Evolutionary conservation across 108 stramenopile genomes (phyloP), one percentile per base, ranked within the genome.

Genomic region (Bacterosira constricta): DNA sequence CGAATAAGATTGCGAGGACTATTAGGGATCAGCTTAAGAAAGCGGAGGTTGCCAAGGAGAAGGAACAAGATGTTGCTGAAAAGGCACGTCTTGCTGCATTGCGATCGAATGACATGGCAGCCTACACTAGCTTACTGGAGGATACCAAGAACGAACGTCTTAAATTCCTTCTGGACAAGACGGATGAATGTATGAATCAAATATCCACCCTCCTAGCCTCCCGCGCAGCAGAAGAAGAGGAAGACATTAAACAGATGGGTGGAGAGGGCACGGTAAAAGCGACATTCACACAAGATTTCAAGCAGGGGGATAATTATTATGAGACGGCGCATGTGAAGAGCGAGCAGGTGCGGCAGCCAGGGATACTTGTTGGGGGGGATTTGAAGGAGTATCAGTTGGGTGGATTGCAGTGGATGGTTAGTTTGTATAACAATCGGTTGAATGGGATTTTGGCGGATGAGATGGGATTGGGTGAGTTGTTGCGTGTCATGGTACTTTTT

Each of bases 321-420:
- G 90, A 87, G 20, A 78, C 87, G 32, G 90, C 93, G 15, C 93
- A 95, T 73, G 77, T 74, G 12, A 69, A 85, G 49, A 74, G 70
- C 32, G 94, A 92, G 64, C 85, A 90, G 79, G 90, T 95, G 12
- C 83, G 86, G 27, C 91, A 93, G 60, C 94, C 91, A 27, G 83
- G 78, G 23, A 85, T 93, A 58, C 61, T 91, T 27, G 75, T 79
- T n/a, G 88, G 87, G 25, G 95, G 92, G 7, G 88, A 88, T 52
- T 45, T 99, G 65, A 94, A 98, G 60, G 96, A 96, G 73, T 99
- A 99, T 80, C 99, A 99, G 82, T 58, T 97, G 53, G 51, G 90
- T 47, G 99, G 99, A 29, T 78, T 99, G 67, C 92, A 97, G 72
- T 99, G 98, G 98, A 73, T 99, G 70, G 94, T 98, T 35, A 92